Base-by-base conservation (phyloP, 1,284 basidiomycete genomes). In the Gomphus sp. region DNA sequence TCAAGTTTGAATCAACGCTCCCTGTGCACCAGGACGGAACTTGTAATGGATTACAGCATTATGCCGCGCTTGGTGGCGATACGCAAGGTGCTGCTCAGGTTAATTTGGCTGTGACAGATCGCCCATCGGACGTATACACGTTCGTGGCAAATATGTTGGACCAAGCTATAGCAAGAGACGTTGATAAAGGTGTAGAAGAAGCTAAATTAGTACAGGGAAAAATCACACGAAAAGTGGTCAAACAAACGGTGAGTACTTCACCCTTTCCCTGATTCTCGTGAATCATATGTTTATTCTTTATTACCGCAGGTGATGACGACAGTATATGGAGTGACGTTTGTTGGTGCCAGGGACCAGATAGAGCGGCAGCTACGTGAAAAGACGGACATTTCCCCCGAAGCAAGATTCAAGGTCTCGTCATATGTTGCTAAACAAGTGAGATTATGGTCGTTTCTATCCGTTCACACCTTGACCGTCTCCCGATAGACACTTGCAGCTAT, bases 1-100 rank as follows among this genome's bases (percentile, higher is more conserved):
- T 77, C 39, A 72, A 74, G 28, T 98, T 82, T 74, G 74, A 80
- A 65, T 93, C 87, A 3, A 73, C 76, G n/a, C 77, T 98, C 16
- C 97, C 97, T 0, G 84, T 98, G 7, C 97, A 99, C 70, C 97
- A 99, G 73, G 97, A 99, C 67, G 97, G 96, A 1, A 98, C 97
- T 0, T 99, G 97, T 68, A 99, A 99, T 69, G 96, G 97, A 51
- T 77, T 99, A 65, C 96, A 99, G 74, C 96, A 99, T 71, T 99
- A 99, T 67, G 97, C 97, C 11, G 96, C 96, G 0, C 82, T 99
- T 3, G 96, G 97, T 58, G 97, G 96, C 31, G 97, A 99, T 67
- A 76, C 82, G 33, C 80, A 82, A 36, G 97, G 96, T 61, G 96
- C 96, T 3, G 79, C 80, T 64, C 95, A 98, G 68, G 96, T 99